Evolutionary conservation across 1,284 basidiomycete genomes (phyloP).

Genomic region (Ustilago sp.): DNA sequence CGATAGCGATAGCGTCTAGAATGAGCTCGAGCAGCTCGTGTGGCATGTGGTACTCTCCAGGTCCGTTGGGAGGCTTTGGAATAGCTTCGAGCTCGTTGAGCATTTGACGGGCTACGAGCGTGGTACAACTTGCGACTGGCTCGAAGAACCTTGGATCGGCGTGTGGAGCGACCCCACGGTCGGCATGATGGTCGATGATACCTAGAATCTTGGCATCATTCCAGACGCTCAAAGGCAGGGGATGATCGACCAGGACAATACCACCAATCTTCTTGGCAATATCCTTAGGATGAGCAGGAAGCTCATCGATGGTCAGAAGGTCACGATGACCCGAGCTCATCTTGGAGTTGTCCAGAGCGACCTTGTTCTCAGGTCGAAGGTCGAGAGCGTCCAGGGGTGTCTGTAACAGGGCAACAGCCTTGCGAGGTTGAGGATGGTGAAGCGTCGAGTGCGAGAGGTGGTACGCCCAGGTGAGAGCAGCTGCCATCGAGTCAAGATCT

Average conservation of each 20-base stretch:
- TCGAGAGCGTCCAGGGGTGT: conserved; percentile 67
- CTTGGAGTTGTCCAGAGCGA: conserved; percentile 64
- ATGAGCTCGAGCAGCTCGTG: conserved; percentile 63
- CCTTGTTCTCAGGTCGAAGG: conserved; percentile 69
- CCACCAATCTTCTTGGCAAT: conserved; percentile 62
- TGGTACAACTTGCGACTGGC: conserved; percentile 62
- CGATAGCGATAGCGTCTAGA: conserved; percentile 63
- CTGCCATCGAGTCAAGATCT: conserved; percentile 68
- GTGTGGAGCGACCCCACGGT: conserved; percentile 59
- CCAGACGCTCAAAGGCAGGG: conserved; percentile 66
- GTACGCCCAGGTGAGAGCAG: conserved; percentile 63
- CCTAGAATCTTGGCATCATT: conserved; percentile 52
- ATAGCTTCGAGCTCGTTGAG: conserved; percentile 62
- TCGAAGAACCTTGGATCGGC: conserved; percentile 66
- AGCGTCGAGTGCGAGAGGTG: conserved; percentile 59
- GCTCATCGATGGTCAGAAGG: conserved; percentile 70
- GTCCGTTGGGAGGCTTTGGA: conserved; percentile 25
- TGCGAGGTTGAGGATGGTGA: conserved; percentile 34
- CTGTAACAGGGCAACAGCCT: conserved; percentile 62
- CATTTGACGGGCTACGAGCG: conserved; percentile 65
- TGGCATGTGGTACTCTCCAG: conserved; percentile 61
- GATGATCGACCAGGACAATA: conserved; percentile 70
- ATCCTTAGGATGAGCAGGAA: conserved; percentile 66
- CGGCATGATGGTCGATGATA: conserved; percentile 70
- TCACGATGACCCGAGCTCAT: conserved; percentile 69